Percentiles rank a stretch among this genome's conserved stretches.
Conservation (phyloP, 108 stramenopile species). For the Cyclotella choctawhatcheeana region DNA sequence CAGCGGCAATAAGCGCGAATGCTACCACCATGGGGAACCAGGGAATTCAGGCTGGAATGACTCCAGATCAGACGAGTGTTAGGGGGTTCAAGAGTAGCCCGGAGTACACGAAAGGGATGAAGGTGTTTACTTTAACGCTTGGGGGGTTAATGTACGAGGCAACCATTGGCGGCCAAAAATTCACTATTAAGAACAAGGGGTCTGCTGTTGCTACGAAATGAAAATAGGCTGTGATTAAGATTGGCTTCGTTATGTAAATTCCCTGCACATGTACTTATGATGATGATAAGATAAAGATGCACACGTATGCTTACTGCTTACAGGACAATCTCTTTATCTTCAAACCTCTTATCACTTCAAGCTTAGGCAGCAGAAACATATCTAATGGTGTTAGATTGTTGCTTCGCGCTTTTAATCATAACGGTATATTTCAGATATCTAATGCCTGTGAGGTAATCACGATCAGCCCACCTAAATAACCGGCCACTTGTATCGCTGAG, state of each 20-base stretch:
- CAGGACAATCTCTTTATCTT: too few relatives aligned
- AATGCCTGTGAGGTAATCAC: too few relatives aligned
- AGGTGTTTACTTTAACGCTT: slow-evolving; percentile 46
- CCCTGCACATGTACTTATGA: not conserved
- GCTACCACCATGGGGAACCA: slow-evolving; percentile 52
- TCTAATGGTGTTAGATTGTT: too few relatives aligned
- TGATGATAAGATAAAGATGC: too few relatives aligned
- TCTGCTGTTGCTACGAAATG: not conserved
- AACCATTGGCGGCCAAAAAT: slow-evolving; percentile 42
- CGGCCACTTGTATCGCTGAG: too few relatives aligned
- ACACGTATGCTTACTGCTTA: too few relatives aligned
- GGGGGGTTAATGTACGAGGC: slow-evolving; percentile 58
- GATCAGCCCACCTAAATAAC: too few relatives aligned
- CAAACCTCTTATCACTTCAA: too few relatives aligned
- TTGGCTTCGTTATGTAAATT: not conserved
- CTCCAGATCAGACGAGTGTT: slow-evolving; percentile 16
- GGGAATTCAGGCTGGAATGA: slow-evolving; percentile 14
- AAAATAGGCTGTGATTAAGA: not conserved
- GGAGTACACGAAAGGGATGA: slow-evolving; percentile 53
- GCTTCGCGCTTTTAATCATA: too few relatives aligned
- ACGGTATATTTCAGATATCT: too few relatives aligned
- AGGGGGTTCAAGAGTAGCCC: not conserved
- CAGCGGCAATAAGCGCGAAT: slow-evolving; percentile 35
- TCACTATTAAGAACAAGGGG: slow-evolving; percentile 21
- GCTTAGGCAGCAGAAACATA: too few relatives aligned